Percentiles rank a stretch among this genome's conserved stretches.
Evolutionary conservation across 164 flowering plant genomes (phyloP).

Genomic region (Cinnamomum micranthum): DNA sequence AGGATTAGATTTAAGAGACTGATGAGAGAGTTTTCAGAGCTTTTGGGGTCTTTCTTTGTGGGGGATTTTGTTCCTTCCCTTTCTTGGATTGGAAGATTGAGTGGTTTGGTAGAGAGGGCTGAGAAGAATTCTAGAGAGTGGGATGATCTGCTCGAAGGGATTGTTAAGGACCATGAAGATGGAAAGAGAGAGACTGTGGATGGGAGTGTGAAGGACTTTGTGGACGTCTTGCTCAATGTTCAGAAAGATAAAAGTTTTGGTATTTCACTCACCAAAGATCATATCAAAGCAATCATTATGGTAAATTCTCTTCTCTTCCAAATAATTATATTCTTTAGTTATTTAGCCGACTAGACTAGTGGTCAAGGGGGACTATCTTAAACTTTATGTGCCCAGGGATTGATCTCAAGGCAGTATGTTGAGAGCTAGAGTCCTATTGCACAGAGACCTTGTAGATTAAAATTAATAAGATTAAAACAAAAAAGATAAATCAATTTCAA

Average conservation of each 20-base stretch:
- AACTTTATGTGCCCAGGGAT: no score
- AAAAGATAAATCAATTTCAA: no score
- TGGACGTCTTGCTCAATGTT: conserved; percentile 34
- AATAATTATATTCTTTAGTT: no score
- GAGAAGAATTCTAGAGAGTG: conserved; percentile 6
- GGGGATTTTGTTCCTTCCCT: conserved; percentile 9
- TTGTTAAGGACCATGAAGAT: conserved; percentile 30
- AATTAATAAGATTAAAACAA: no score
- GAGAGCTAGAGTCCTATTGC: no score
- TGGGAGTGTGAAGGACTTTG: conserved; percentile 25
- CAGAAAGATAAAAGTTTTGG: conserved; percentile 13
- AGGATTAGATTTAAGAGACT: not conserved
- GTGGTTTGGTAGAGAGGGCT: conserved; percentile 1
- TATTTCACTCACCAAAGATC: conserved; percentile 12
- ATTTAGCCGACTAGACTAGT: no score
- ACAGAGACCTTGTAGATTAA: no score
- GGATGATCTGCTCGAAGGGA: conserved; percentile 24
- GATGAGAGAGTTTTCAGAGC: not conserved
- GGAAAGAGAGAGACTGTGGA: not conserved
- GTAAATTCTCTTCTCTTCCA: conserved; percentile 2
- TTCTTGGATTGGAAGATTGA: conserved; percentile 1
- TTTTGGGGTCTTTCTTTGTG: conserved; percentile 4
- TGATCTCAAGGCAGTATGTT: no score
- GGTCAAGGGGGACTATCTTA: no score
- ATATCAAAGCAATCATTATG: conserved; percentile 27